Evolutionary conservation across 306 rosid genomes (phyloP), one percentile per base, ranked within the genome.

Genomic region (Aeschynomene evenia): DNA sequence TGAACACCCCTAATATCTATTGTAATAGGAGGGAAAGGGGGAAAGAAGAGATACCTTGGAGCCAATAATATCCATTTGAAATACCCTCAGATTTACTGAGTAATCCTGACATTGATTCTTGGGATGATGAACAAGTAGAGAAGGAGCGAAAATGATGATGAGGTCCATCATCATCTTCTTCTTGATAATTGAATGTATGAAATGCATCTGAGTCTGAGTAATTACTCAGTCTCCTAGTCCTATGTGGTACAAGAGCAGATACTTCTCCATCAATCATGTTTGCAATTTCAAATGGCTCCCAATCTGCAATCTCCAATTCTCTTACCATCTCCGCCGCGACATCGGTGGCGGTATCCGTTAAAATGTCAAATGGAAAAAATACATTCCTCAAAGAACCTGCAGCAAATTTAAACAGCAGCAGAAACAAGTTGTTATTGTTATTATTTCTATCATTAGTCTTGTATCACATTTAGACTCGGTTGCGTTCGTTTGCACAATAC

Each of bases 311-410:
- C 75, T 89, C 98, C 83, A 92, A 80, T 79, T 92, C 98, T 76
- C 83, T 92, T 76, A 92, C 96, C 98, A 92, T 92, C 79, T 92
- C 98, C 48, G 61, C 83, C 11, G 95, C 98, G 67, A 92, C 98
- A 78, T 86, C 91, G 22, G 80, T 57, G 7, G 96, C 82, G 4
- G 96, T 92, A 60, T 92, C 98, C 10, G 39, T 83, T 26, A 84
- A 57, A 73, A 85, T 88, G 57, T 92, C 96, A 61, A 89, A 92
- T 26, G 96, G 98, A 65, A 92, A 92, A 77, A 52, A 92, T 76
- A 92, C 85, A 74, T 92, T 89, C 79, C 92, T 80, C 12, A 65
- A 76, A 63, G 87, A 81, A 68, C 95, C 98, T 92, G 85, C 82
- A 77, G 16, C 29, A 68, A 65, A n/a, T n/a, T n/a, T n/a, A n/a